Base-by-base conservation (phyloP, 164 flowering plant species). In the Magnolia sinica region DNA sequence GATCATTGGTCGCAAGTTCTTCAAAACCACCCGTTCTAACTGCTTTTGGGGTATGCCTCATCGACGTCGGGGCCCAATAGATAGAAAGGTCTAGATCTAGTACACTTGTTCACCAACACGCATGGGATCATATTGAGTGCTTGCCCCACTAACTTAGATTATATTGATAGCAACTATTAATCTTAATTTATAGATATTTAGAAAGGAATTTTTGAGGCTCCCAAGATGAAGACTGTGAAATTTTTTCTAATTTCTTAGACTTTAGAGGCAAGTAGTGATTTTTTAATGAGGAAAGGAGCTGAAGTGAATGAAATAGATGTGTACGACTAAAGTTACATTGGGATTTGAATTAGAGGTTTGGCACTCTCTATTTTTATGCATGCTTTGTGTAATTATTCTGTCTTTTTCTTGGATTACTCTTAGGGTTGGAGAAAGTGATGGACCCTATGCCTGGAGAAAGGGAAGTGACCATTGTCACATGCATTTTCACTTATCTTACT, bases 281-380 rank as follows among this genome's bases (percentile, higher is more conserved):
- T 31, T 76, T 67, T 66, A 51, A 68, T 59, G 66, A 24, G 70
- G 27, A 18, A 63, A 70, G 68, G 45, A 50, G 51, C 65, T 64
- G 51, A 55, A 66, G 58, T 78, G 76, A 71, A 71, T 50, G 55
- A 13, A 67, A 69, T 51, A 76, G 76, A 74, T 71, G 49, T 49
- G 69, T 68, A 55, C 7, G 18, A 27, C 29, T 72, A 73, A 76
- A 65, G 51, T 24, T 64, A 55, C 76, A 76, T 79, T 82, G 79
- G 81, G 79, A 79, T 82, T 79, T 74, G 80, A 67, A 77, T 79
- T 65, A 49, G 73, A 76, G 24, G 24, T 66, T 76, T 73, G 66
- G 31, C 50, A 49, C 13, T 76, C 59, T 63, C 68, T 29, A 31
- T 61, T 76, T 20, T 73, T 58, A 61, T 37, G 50, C 55, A 64